phyloP scores from a whole-genome alignment of 306 rosid species.

The Quercus cerris region DNA sequence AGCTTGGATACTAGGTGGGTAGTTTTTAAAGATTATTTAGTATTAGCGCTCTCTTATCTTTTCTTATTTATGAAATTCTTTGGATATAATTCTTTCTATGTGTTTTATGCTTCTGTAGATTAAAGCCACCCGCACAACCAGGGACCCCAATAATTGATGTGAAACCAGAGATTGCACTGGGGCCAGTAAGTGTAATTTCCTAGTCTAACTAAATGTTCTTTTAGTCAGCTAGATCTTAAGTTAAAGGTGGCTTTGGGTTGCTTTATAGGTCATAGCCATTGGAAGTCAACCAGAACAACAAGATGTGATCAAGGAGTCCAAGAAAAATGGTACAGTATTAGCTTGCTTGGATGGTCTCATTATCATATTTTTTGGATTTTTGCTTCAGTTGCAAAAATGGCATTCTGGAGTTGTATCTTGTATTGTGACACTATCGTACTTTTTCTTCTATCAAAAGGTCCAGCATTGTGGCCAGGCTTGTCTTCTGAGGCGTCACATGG shows the following conservation, averaged over 20 bases:
- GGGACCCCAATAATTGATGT: constrained; percentile 23
- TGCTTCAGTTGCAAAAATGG: background rate
- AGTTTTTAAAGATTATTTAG: constrained; percentile 6
- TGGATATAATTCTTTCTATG: background rate
- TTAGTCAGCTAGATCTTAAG: constrained; percentile 5
- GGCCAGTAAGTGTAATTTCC: constrained; percentile 32
- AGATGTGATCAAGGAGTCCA: constrained; percentile 24
- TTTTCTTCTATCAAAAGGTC: constrained; percentile 24
- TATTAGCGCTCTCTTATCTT: background rate
- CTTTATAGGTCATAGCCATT: constrained; percentile 30
- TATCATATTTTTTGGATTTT: background rate
- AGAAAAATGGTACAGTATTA: constrained; percentile 40
- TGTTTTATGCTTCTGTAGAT: constrained; percentile 28
- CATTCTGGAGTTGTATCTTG: background rate
- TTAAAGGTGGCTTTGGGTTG: constrained; percentile 4
- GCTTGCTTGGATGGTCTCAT: background rate
- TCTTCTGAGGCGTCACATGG: constrained; percentile 14
- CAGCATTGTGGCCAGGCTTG: constrained; percentile 41
- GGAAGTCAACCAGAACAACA: constrained; percentile 30
- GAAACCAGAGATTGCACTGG: constrained; percentile 31
- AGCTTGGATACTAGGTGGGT: constrained; percentile 58
- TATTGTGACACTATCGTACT: background rate
- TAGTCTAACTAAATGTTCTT: background rate
- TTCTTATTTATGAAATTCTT: background rate
- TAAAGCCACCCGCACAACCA: constrained; percentile 30